These are phyloP conservation scores for Neofusicoccum ribis DNA, from an alignment of 2,329 filamentous ascomycete species.

Conservation along the genomic window DNA sequence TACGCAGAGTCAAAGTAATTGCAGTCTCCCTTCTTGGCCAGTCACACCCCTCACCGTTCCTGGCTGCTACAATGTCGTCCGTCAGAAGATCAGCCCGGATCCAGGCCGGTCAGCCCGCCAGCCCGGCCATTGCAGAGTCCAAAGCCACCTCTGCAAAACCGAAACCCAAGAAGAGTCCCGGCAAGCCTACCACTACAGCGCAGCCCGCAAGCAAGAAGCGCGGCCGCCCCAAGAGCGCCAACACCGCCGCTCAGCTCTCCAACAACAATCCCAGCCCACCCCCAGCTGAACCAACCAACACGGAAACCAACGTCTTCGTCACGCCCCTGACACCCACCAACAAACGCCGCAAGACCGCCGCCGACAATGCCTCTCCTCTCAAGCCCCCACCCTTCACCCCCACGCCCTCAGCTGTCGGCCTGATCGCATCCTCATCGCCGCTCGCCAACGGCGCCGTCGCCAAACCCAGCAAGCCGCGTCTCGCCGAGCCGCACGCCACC, in stretches of 20 bases:
- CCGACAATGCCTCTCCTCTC: slow-evolving; percentile 34
- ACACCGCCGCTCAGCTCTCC: not conserved
- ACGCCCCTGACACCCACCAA: not conserved
- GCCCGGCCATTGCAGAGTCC: not conserved
- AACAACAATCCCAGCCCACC: not conserved
- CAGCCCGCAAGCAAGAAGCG: not conserved
- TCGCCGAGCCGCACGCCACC: slow-evolving; percentile 64
- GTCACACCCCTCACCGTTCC: not conserved
- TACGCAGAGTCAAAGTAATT: no score
- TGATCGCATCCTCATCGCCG: slow-evolving; percentile 43
- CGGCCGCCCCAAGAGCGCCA: slow-evolving; percentile 6
- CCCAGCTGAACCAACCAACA: slow-evolving; percentile 25
- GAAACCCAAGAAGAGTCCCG: not conserved
- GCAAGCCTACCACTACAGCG: not conserved
- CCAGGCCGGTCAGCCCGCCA: not conserved
- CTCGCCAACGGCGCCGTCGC: slow-evolving; percentile 10
- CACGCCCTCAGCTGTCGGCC: slow-evolving; percentile 50
- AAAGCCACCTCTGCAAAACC: not conserved
- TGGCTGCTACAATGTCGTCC: slow-evolving; percentile 3
- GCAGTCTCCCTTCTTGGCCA: not conserved
- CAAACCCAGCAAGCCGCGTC: slow-evolving; percentile 43
- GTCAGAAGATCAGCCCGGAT: slow-evolving; percentile 11
- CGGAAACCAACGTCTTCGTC: not conserved
- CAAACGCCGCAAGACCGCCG: not conserved
- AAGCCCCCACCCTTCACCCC: slow-evolving; percentile 3